A percentile compares a stretch with the other conserved stretches of the same genome.
Evolutionary conservation across 495 filamentous ascomycete genomes (phyloP).

Genomic region (Penicillium ochrochloron): DNA sequence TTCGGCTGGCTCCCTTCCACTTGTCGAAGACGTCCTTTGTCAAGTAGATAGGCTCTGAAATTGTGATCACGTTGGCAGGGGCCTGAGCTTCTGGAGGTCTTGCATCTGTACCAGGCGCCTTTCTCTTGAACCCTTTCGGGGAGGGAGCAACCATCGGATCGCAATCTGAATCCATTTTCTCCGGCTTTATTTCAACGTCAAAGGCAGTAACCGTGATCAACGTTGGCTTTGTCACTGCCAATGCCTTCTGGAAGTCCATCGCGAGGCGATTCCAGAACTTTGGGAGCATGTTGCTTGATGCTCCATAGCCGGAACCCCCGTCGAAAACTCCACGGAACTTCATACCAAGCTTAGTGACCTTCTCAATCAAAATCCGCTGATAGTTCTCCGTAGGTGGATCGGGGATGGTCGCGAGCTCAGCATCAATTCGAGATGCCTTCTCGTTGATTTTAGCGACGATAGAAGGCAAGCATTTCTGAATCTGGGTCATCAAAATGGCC

Average conservation of each 20-base stretch:
- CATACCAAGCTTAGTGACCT: slow-evolving; percentile 37
- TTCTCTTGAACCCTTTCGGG: too few relatives aligned
- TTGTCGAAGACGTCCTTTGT: slow-evolving; percentile 22
- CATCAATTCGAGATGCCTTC: slow-evolving; percentile 51
- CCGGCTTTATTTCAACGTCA: slow-evolving; percentile 9
- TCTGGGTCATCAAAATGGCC: slow-evolving; percentile 56
- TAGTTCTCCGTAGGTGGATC: slow-evolving; percentile 55
- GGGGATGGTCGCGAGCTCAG: slow-evolving; percentile 54
- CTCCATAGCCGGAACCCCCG: slow-evolving; percentile 28
- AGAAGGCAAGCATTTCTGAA: slow-evolving; percentile 61
- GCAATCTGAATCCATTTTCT: slow-evolving; percentile 34
- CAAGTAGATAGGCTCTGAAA: slow-evolving; percentile 11
- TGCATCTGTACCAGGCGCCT: slow-evolving; percentile 8
- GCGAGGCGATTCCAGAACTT: slow-evolving; percentile 44
- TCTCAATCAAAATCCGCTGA: slow-evolving; percentile 40
- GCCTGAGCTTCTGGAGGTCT: not conserved
- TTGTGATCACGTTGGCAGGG: not conserved
- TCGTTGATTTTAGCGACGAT: slow-evolving; percentile 62
- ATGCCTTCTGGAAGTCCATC: slow-evolving; percentile 39
- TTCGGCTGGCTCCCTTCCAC: slow-evolving; percentile 21
- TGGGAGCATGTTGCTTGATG: slow-evolving; percentile 35
- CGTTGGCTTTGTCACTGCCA: slow-evolving; percentile 41
- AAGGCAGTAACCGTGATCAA: slow-evolving; percentile 16
- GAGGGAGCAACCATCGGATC: too few relatives aligned
- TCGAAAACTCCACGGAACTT: slow-evolving; percentile 41